phyloP scores from a whole-genome alignment of 2,329 filamentous ascomycete genomes.

The Cladophialophora carrionii region DNA sequence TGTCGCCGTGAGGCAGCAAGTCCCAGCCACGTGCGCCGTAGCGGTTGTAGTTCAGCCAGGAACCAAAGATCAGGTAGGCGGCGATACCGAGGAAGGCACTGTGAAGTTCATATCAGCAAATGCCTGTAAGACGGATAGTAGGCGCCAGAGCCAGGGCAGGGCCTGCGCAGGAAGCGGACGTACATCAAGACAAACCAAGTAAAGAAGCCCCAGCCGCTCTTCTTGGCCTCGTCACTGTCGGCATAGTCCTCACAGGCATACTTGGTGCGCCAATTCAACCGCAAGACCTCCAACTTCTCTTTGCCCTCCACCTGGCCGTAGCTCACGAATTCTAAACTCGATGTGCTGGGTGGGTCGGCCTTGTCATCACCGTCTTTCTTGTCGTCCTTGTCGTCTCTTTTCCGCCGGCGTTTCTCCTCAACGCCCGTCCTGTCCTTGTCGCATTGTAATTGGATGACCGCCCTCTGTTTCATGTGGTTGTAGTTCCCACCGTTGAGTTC shows the following conservation, averaged over 20 bases:
- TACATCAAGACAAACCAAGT: conserved; percentile 96
- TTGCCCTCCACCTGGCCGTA: conserved; percentile 61
- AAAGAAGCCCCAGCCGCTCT: conserved; percentile 83
- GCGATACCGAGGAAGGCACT: conserved; percentile 84
- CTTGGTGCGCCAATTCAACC: conserved; percentile 83
- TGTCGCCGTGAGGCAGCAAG: conserved; percentile 87
- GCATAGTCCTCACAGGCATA: conserved; percentile 73
- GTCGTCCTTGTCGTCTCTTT: conserved; percentile 33
- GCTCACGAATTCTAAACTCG: conserved; percentile 74
- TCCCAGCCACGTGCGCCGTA: conserved; percentile 96
- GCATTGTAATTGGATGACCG: conserved; percentile 84
- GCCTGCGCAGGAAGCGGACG: conserved; percentile 32
- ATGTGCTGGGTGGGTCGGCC: conserved; percentile 39
- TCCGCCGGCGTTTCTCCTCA: conserved; percentile 46
- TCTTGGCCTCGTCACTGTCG: conserved; percentile 50
- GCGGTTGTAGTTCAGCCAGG: conserved; percentile 98
- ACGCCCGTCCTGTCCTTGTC: conserved; percentile 71
- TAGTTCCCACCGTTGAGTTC: conserved; percentile 65
- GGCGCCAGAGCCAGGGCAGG: conserved; percentile 41
- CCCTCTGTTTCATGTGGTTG: conserved; percentile 63
- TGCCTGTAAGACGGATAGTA: neutral
- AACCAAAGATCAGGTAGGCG: conserved; percentile 93
- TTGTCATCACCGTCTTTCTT: conserved; percentile 40
- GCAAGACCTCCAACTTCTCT: conserved; percentile 63
- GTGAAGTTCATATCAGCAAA: conserved; percentile 35